Conservation (phyloP, 1,284 basidiomycete species). For the Fistulinella cinereoalba region DNA sequence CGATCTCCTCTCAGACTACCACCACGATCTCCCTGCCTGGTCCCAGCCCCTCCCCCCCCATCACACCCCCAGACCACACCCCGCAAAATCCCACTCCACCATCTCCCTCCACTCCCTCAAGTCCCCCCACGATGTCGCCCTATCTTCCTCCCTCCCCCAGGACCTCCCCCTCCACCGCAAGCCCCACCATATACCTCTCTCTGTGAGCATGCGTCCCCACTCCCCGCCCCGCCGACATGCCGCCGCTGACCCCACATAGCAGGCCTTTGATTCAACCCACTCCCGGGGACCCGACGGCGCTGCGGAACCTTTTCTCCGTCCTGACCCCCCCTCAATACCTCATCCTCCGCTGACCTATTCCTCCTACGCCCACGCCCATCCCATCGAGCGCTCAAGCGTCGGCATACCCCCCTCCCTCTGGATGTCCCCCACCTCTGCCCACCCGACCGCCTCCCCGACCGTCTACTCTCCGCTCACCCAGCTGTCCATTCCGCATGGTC, state of each 20-base stretch:
- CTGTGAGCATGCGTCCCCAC: constrained; percentile 10
- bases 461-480: constrained; percentile 33
- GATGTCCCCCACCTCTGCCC: constrained; percentile 69
- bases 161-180: constrained; percentile 15
- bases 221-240: not conserved
- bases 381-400: constrained; percentile 50
- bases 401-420: constrained; percentile 71
- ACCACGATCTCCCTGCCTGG: constrained; percentile 27
- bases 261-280: constrained; percentile 23
- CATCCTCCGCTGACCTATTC: constrained; percentile 30
- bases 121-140: constrained; percentile 8
- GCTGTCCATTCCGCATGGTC: constrained; percentile 35
- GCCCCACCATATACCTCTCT: constrained; percentile 10
- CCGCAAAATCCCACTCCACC: constrained; percentile 13
- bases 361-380: constrained; percentile 31
- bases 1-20: constrained; percentile 17
- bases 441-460: constrained; percentile 42
- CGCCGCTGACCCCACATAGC: constrained; percentile 5
- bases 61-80: constrained; percentile 13
- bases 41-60: constrained; percentile 7
- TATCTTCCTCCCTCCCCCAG: constrained; percentile 7
- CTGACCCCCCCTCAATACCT: constrained; percentile 20
- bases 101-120: constrained; percentile 9
- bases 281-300: constrained; percentile 14
- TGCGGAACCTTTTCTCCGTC: constrained; percentile 15